Base-by-base conservation (phyloP, 345 rosid genomes). In the Aquilaria sinensis region DNA sequence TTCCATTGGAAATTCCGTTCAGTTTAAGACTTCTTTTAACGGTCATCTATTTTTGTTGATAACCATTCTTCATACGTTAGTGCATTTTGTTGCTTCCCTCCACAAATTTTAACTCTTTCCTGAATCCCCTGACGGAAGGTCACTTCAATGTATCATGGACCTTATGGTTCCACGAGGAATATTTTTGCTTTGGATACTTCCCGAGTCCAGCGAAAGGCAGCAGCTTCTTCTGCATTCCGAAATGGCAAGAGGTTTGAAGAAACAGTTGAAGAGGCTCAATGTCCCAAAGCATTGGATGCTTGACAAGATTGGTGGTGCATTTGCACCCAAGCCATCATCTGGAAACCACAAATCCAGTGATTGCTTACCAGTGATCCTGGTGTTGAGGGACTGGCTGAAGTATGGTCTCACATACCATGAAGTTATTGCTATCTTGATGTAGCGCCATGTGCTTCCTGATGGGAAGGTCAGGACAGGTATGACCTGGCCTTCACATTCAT, bases 261-360 rank as follows among this genome's bases (percentile, higher is more conserved):
- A 83, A 23, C 85, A 83, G 47, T 54, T 83, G 87, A 83, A 83
- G 80, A 80, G 84, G 81, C 85, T 83, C 62, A 80, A 83, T 83
- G 87, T 84, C 52, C 85, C 87, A 0, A 77, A 65, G 57, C 87
- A 80, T 58, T 83, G 82, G 85, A 80, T 83, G 87, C 85, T 83
- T 9, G 86, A 81, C 80, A 81, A 81, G 60, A 85, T 86, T 60
- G 89, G 89, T 53, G 92, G 92, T 66, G 92, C 92, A 33, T 86
- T 86, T 74, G 92, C 96, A 34, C 92, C 92, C 9, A 85, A 88
- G 62, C 96, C 96, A 37, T 85, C 92, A 2, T 85, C 92, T 53
- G 89, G 96, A 58, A 92, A 89, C 7, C 96, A 88, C 75, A 88
- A 88, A 67, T 83, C 92, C 0, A 83, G 92, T 78, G 96, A 85